Evolutionary conservation across 768 basidiomycete genomes (phyloP).

Genomic region (Pluteus cervinus): DNA sequence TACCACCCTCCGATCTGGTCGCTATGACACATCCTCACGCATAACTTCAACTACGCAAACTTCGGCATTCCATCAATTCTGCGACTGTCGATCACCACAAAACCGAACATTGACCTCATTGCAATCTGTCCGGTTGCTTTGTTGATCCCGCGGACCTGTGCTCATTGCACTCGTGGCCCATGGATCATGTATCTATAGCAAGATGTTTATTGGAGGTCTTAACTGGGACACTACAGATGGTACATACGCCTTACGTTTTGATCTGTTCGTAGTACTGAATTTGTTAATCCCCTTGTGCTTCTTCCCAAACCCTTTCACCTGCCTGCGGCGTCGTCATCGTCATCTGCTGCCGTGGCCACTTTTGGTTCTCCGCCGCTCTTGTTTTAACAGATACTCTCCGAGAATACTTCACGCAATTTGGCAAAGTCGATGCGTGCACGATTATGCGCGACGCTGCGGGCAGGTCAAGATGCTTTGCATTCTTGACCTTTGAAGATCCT

Average conservation of each 20-base stretch:
- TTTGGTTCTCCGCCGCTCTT: no score
- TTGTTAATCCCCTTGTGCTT: background rate
- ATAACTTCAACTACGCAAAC: constrained; percentile 14
- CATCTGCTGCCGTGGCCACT: no score
- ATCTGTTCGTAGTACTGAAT: constrained; percentile 34
- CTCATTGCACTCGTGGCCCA: constrained; percentile 12
- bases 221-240: constrained; percentile 99
- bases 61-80: no score
- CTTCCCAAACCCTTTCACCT: constrained; percentile 11
- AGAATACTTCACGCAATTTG: constrained; percentile 93
- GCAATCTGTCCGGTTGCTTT: no score
- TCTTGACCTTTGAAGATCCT: constrained; percentile 92
- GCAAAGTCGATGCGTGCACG: constrained; percentile 94
- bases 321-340: no score
- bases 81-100: no score
- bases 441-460: constrained; percentile 98
- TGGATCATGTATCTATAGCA: constrained; percentile 64
- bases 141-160: constrained; percentile 13
- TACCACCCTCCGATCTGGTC: constrained; percentile 23
- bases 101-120: no score
- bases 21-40: constrained; percentile 17
- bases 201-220: constrained; percentile 99
- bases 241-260: constrained; percentile 46
- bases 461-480: constrained; percentile 95
- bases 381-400: constrained; percentile 75